Evolutionary conservation across 768 basidiomycete genomes (phyloP), one percentile per base, ranked within the genome.

Genomic region (Kwoniella dendrophila): DNA sequence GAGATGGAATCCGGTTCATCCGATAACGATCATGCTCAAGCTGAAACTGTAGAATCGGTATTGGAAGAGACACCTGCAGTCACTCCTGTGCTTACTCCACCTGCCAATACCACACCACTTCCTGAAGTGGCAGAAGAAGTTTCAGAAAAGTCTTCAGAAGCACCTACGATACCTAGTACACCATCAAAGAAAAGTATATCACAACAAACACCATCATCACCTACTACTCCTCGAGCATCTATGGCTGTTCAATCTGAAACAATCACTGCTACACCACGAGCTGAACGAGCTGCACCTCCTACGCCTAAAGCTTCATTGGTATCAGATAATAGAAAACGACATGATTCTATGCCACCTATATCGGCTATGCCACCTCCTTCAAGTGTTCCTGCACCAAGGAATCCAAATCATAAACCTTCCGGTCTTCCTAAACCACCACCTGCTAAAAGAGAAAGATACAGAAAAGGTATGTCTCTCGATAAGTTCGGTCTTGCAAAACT

Each of bases 401-500:
- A 49, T 14, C 40, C 56, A 16, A 48, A 49, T 16, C 64, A 65
- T 54, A 65, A 56, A 18, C 32, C 66, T 33, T 22, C 58, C 18
- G 66, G 66, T 16, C 52, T 70, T 22, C 65, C 69, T 20, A 65
- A 68, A 26, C 73, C 64, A 14, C 58, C 64, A 3, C 36, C 36
- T 8, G 8, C 47, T 16, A 67, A 63, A 30, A 48, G 61, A 11
- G 68, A 74, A 10, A 62, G 87, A 24, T 86, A 87, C 66, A 82
- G 83, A 60, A 86, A 86, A 67, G 88, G 88, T 8, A 80, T 89
- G 62, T 90, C 89, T 3, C 80, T 90, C 67, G 90, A 91, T 81
- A 88, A 87, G 76, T 85, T 91, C 68, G 88, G 87, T 10, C 82
- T 92, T 2, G 85, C 86, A 54, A 90, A 89, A 80, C 84, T 92